Evolutionary conservation across 257 asterid species (phyloP).

Genomic region (Pogostemon cablin): DNA sequence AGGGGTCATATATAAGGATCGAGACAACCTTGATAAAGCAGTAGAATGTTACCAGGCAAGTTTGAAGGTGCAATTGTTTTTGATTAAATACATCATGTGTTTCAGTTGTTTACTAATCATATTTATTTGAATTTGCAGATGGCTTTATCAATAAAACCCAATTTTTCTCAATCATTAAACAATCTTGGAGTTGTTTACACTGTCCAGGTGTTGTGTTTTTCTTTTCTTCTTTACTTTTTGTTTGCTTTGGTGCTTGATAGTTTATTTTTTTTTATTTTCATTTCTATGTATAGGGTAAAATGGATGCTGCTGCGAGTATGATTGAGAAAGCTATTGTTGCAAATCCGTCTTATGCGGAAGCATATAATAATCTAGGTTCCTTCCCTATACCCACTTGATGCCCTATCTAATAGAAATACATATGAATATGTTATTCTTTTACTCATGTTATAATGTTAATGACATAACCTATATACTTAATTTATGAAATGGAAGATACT

Average conservation of each 20-base stretch:
- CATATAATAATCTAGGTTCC: slow-evolving; percentile 92
- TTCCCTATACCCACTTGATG: slow-evolving; percentile 13
- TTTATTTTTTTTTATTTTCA: slow-evolving; percentile 22
- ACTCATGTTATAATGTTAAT: background rate
- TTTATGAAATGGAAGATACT: slow-evolving; percentile 9
- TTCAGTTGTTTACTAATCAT: slow-evolving; percentile 30
- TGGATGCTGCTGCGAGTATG: slow-evolving; percentile 99
- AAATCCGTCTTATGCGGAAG: slow-evolving; percentile 99
- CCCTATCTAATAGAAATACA: slow-evolving; percentile 20
- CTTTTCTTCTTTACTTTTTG: slow-evolving; percentile 9
- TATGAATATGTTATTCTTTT: slow-evolving; percentile 12
- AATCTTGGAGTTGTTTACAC: slow-evolving; percentile 99
- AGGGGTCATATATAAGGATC: slow-evolving; percentile 97
- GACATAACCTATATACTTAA: background rate
- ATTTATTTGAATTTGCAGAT: slow-evolving; percentile 52
- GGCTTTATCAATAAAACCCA: slow-evolving; percentile 96
- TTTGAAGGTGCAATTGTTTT: slow-evolving; percentile 33
- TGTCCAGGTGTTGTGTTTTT: slow-evolving; percentile 74
- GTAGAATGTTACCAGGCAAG: slow-evolving; percentile 98
- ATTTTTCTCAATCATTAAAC: slow-evolving; percentile 95
- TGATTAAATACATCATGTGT: slow-evolving; percentile 12
- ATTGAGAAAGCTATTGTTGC: slow-evolving; percentile 97
- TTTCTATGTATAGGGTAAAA: slow-evolving; percentile 75
- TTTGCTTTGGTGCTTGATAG: background rate
- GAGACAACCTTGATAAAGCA: slow-evolving; percentile 99